Evolutionary conservation across 2,329 filamentous ascomycete genomes (phyloP), one percentile per base, ranked within the genome.

Genomic region (Ophiobolus disseminans): DNA sequence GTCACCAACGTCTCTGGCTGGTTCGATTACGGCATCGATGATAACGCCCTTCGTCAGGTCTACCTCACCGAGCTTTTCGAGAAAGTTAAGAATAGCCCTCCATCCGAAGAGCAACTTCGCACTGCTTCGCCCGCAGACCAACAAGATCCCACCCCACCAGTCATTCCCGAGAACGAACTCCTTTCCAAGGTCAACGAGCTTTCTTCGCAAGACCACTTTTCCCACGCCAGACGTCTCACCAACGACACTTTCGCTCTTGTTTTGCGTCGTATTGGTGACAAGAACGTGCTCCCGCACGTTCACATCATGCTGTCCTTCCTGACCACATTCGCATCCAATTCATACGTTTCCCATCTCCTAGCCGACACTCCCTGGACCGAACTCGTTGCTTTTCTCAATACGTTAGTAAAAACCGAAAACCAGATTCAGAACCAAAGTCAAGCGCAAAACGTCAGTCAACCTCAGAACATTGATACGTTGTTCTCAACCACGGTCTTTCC

Each of bases 271-370:
- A 76, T 79, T 21, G 80, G 79, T 0, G 85, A 88, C 35, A 73
- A 77, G 2, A 85, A 86, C 51, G 80, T 84, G 2, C 73, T 88
- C 1, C 80, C 86, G 0, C 88, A 84, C 60, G 61, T 88, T 0
- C 86, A 90, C 55, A 79, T 84, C 0, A 79, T 81, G 4, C 72
- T 90, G 20, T 80, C 82, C 0, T 89, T 88, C 57, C 63, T 89
- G 80, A 70, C 64, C 48, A 11, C 68, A 75, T 14, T 65, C 83
- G 53, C 65, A 45, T 59, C 63, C 6, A 58, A 64, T 34, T 40
- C 44, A 69, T 66, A 70, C 62, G 65, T 69, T 62, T 47, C 62
- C 17, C 46, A 66, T 23, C 48, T 72, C 6, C 31, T 67, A 35
- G 48, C 61, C 1, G 62, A 70, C 0, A 74, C 82, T 21, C 83